Evolutionary conservation across 768 basidiomycete genomes (phyloP), one percentile per base, ranked within the genome.

Genomic region (Termitomyces sp.): DNA sequence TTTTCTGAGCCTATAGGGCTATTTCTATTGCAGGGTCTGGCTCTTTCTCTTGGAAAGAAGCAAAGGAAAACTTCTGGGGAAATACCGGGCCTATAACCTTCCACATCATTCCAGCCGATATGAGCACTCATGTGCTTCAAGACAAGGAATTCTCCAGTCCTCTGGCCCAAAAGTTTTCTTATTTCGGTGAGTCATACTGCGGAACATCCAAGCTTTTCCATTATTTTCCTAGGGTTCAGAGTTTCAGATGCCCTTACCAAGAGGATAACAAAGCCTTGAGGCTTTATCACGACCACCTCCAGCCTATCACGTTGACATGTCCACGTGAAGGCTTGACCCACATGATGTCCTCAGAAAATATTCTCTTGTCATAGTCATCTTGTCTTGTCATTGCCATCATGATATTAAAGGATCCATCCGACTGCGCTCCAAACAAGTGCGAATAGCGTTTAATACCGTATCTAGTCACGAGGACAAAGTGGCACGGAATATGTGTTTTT

Each of bases 321-420:
- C 53, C 63, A 64, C 55, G 63, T 59, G 63, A 53, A 56, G 33
- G 18, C 8, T 43, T 54, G 57, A 53, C 51, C 46, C 56, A 60
- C 61, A 55, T 61, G 60, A 51, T 43, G 23, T 38, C 43, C 35
- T 59, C 41, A 50, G 20, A 26, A 23, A 35, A 43, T 43, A 43
- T 33, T 33, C 23, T 33, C 47, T 32, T 28, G 40, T 38, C 46
- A 36, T 20, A 50, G 46, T n/a, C n/a, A n/a, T 51, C 10, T 33
- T n/a, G n/a, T 35, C 20, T 40, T 40, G 14, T 36, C 13, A 7
- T 32, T 38, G 46, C 32, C 53, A 47, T 32, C 28, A 41, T 28
- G 12, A n/a, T 12, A 47, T 35, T 26, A 44, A 38, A 49, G 12
- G 3, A 26, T 18, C 4, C 20, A 30, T 44, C 28, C 44, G 20